Conservation (phyloP, 306 rosid species). For the Luffa aegyptiaca region DNA sequence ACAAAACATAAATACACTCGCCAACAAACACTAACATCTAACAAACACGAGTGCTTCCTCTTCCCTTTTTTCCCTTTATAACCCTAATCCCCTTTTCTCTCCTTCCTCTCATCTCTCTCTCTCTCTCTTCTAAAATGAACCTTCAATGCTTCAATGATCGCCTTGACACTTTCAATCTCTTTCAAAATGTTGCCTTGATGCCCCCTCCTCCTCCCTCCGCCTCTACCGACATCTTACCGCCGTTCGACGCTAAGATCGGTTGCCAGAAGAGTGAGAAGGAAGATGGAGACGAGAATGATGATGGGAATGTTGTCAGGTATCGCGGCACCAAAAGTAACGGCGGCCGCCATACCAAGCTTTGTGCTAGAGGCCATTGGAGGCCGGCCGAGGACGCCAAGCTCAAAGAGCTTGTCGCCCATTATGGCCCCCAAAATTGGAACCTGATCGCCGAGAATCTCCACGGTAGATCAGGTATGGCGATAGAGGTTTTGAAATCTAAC, state of each 20-base stretch:
- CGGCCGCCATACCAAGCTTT: slow-evolving; percentile 26
- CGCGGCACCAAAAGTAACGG: background rate
- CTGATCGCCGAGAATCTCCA: slow-evolving; percentile 59
- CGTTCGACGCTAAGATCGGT: background rate
- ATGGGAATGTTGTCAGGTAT: background rate
- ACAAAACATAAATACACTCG: background rate
- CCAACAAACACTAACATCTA: background rate
- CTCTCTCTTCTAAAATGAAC: slow-evolving; percentile 21
- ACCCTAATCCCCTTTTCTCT: background rate
- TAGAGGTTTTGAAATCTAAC: too few relatives aligned
- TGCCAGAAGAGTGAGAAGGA: slow-evolving; percentile 9
- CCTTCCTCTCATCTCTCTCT: background rate
- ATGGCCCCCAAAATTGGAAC: slow-evolving; percentile 96
- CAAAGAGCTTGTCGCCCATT: slow-evolving; percentile 65
- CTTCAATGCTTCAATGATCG: slow-evolving; percentile 22
- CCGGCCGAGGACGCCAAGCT: slow-evolving; percentile 83
- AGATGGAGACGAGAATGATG: slow-evolving; percentile 6
- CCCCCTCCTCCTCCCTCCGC: slow-evolving; percentile 10
- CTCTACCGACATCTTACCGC: slow-evolving; percentile 1
- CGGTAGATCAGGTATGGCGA: slow-evolving; percentile 75
- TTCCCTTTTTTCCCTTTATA: background rate
- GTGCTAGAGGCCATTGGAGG: slow-evolving; percentile 94
- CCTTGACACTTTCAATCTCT: background rate
- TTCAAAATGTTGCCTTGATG: background rate
- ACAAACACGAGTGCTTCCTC: background rate